Conservation (phyloP, 2,329 filamentous ascomycete genomes). For the Tolypocladium ovalisporum region DNA sequence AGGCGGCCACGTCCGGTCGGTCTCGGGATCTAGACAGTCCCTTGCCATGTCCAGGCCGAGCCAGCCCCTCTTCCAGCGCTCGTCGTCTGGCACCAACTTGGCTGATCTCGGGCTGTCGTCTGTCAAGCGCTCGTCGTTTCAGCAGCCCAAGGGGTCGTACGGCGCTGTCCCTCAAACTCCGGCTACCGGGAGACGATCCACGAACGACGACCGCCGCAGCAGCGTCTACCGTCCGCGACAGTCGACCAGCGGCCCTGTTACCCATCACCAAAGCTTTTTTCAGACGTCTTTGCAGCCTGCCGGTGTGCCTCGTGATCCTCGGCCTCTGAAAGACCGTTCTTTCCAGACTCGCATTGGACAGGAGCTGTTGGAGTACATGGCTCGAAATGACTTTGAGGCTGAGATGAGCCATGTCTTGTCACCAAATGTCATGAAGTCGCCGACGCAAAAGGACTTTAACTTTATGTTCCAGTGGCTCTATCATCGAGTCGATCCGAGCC, state of each 20-base stretch:
- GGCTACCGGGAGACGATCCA: constrained; percentile 39
- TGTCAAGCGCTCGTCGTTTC: constrained; percentile 72
- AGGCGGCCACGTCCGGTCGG: constrained; percentile 63
- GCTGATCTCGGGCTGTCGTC: constrained; percentile 73
- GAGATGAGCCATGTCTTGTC: constrained; percentile 94
- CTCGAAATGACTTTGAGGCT: constrained; percentile 91
- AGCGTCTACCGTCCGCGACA: constrained; percentile 68
- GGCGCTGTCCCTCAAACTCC: constrained; percentile 30
- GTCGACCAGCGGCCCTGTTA: constrained; percentile 55
- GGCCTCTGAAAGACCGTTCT: constrained; percentile 69
- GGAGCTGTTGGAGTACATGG: constrained; percentile 84
- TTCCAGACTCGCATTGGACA: constrained; percentile 78
- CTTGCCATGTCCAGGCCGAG: constrained; percentile 74
- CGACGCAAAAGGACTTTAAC: constrained; percentile 97
- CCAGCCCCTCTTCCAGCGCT: constrained; percentile 78
- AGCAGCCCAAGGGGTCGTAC: constrained; percentile 52
- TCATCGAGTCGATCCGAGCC: constrained; percentile 86
- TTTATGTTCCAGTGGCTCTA: constrained; percentile 98
- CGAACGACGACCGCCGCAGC: constrained; percentile 56
- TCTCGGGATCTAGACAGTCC: constrained; percentile 75
- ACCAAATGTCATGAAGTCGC: constrained; percentile 82
- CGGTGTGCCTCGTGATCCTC: constrained; percentile 74
- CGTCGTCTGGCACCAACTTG: constrained; percentile 72
- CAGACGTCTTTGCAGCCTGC: constrained; percentile 73
- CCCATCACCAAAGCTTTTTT: constrained; percentile 81